These are phyloP conservation scores for Paracoccidioides brasiliensis DNA, from an alignment of 2,329 filamentous ascomycete genomes.

Conservation along the genomic window DNA sequence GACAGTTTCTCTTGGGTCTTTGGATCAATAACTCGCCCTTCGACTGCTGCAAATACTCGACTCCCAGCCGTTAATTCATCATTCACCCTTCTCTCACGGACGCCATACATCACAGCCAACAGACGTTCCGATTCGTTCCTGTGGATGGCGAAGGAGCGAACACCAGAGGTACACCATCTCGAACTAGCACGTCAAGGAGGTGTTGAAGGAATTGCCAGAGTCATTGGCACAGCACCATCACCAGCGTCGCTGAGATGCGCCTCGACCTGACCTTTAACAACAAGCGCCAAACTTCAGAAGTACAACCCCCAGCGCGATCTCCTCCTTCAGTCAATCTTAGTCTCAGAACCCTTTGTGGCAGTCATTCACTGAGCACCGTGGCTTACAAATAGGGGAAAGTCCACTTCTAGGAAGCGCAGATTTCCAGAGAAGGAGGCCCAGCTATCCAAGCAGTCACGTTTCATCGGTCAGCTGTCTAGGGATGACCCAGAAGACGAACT, in stretches of 20 bases:
- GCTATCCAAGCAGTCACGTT: constrained; percentile 3
- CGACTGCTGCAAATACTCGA: no score
- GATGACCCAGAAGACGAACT: constrained; percentile 2
- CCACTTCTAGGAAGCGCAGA: constrained; percentile 2
- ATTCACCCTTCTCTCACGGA: no score
- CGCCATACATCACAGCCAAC: no score
- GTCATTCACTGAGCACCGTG: background rate
- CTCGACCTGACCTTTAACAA: constrained; percentile 15
- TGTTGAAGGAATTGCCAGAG: constrained; percentile 17
- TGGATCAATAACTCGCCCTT: no score
- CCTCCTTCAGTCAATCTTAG: constrained; percentile 4
- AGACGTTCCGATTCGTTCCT: no score
- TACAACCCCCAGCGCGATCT: constrained; percentile 4
- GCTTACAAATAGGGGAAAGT: background rate
- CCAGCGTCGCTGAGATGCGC: constrained; percentile 16
- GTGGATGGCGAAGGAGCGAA: background rate
- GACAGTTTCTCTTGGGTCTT: no score
- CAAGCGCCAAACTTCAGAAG: constrained; percentile 11
- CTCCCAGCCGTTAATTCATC: no score
- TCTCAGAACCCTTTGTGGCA: background rate
- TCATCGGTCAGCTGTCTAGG: background rate
- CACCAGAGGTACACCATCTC: constrained; percentile 16
- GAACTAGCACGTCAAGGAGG: constrained; percentile 14
- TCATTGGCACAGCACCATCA: constrained; percentile 17
- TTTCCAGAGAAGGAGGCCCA: constrained; percentile 1